phyloP scores from a whole-genome alignment of 129 eudicot species.

The Flaveria trinervia region DNA sequence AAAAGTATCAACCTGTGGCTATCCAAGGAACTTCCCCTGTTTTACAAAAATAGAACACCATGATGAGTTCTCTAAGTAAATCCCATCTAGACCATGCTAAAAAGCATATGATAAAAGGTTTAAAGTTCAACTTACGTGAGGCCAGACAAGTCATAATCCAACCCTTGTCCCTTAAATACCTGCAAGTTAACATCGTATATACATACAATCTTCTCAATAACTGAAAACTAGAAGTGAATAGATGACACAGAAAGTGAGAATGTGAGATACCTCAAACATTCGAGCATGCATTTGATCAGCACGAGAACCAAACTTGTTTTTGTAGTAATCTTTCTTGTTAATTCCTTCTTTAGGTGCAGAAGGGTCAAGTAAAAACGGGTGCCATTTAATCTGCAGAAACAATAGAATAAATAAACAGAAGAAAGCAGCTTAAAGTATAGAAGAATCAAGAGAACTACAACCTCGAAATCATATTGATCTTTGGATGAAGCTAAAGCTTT shows the following conservation, averaged over 20 bases:
- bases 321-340: constrained; percentile 65
- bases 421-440: background rate
- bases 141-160: constrained; percentile 69
- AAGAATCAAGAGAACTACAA: constrained; percentile 21
- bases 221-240: constrained; percentile 8
- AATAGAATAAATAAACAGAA: background rate
- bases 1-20: constrained; percentile 90
- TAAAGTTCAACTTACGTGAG: constrained; percentile 66
- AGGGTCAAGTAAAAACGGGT: constrained; percentile 82
- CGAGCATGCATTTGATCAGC: constrained; percentile 60
- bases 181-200: constrained; percentile 30
- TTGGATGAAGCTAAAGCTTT: constrained; percentile 69
- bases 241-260: background rate
- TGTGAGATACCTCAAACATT: constrained; percentile 62
- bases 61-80: constrained; percentile 7
- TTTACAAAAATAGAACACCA: constrained; percentile 9
- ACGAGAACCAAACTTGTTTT: constrained; percentile 64
- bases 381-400: constrained; percentile 72
- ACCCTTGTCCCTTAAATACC: constrained; percentile 78
- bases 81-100: background rate
- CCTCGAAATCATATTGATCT: constrained; percentile 82
- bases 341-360: constrained; percentile 85
- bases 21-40: constrained; percentile 86
- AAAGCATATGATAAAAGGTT: background rate
- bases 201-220: constrained; percentile 14